phyloP scores from a whole-genome alignment of 129 eudicot genomes.

The Helianthus tuberosus region DNA sequence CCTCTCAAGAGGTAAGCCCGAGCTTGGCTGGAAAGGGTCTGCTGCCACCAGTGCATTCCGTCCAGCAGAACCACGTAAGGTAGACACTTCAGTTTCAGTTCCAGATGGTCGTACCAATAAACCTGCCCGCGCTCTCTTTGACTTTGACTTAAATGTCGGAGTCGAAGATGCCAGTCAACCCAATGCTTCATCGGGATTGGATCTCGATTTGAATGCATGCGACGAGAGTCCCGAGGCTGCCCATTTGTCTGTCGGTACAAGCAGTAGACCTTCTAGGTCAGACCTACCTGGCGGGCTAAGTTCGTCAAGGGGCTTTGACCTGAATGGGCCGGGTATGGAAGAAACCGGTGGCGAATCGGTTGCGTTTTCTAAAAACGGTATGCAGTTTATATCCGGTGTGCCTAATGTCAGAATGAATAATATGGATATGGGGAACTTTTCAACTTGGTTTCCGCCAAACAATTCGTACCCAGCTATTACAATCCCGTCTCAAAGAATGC shows the following conservation, averaged over 20 bases:
- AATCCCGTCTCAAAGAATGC: slow-evolving; percentile 62
- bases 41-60: slow-evolving; percentile 99
- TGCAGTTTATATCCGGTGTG: slow-evolving; percentile 39
- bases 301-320: slow-evolving; percentile 63
- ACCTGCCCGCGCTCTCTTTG: slow-evolving; percentile 54
- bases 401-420: slow-evolving; percentile 56
- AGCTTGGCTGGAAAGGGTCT: slow-evolving; percentile 95
- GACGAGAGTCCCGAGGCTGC: slow-evolving; percentile 69
- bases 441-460: slow-evolving; percentile 70
- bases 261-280: slow-evolving; percentile 31
- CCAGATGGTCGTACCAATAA: slow-evolving; percentile 38
- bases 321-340: slow-evolving; percentile 77
- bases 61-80: slow-evolving; percentile 90
- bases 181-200: slow-evolving; percentile 39
- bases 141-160: slow-evolving; percentile 73
- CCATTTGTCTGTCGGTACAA: slow-evolving; percentile 47
- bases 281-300: slow-evolving; percentile 33
- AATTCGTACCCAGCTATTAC: slow-evolving; percentile 52
- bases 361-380: slow-evolving; percentile 25
- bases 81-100: slow-evolving; percentile 29
- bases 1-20: slow-evolving; percentile 63
- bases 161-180: slow-evolving; percentile 52
- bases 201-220: slow-evolving; percentile 71
- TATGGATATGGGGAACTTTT: slow-evolving; percentile 54
- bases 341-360: slow-evolving; percentile 45